phyloP scores from a whole-genome alignment of 2,329 filamentous ascomycete species.

The Polychaeton citri region DNA sequence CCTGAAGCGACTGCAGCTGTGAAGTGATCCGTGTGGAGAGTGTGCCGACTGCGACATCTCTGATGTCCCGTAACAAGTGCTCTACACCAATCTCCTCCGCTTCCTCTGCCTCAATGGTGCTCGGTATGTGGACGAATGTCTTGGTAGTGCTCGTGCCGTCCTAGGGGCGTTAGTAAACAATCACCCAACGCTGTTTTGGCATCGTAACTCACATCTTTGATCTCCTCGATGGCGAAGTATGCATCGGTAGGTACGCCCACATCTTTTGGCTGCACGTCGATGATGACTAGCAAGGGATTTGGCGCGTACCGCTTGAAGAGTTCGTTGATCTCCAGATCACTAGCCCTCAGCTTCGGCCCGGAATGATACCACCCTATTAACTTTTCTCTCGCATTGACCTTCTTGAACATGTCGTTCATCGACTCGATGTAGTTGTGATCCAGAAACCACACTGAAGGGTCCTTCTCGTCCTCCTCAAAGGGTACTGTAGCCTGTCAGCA shows the following conservation, averaged over 20 bases:
- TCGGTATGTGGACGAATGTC: constrained; percentile 97
- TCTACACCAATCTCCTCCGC: constrained; percentile 98
- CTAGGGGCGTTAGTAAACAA: constrained; percentile 34
- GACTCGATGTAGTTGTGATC: constrained; percentile 99
- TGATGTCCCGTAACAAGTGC: constrained; percentile 92
- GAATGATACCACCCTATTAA: constrained; percentile 99
- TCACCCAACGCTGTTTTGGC: neutral
- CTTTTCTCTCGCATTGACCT: constrained; percentile 97
- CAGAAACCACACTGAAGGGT: constrained; percentile 96
- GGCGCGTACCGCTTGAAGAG: constrained; percentile 98
- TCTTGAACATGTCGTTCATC: constrained; percentile 99
- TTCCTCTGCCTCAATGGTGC: constrained; percentile 96
- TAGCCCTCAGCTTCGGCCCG: constrained; percentile 88
- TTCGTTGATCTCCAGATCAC: constrained; percentile 98
- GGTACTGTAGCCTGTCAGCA: constrained; percentile 49
- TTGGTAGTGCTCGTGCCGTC: constrained; percentile 93
- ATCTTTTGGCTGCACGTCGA: constrained; percentile 96
- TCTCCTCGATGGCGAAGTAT: constrained; percentile 98
- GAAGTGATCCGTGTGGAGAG: constrained; percentile 94
- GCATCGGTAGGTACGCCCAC: constrained; percentile 95
- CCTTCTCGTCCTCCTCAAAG: constrained; percentile 97
- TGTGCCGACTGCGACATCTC: constrained; percentile 93
- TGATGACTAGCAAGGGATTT: constrained; percentile 90
- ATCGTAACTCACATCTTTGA: constrained; percentile 64
- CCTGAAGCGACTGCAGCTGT: constrained; percentile 93